Evolutionary conservation across 2,329 filamentous ascomycete genomes (phyloP), one percentile per base, ranked within the genome.

Genomic region (Biscogniauxia sp.): DNA sequence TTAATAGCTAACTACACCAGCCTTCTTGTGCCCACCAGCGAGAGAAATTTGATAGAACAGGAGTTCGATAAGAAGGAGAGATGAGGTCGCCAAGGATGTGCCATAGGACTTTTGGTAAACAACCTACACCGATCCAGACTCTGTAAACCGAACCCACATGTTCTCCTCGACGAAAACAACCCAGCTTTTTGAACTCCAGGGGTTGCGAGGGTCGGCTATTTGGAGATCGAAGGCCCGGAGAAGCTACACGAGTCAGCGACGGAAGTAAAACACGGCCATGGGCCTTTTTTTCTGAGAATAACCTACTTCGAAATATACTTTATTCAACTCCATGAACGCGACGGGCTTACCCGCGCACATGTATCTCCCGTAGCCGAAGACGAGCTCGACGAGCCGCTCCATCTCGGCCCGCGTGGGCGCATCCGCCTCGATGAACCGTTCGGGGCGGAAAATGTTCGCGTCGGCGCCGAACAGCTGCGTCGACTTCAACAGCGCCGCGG

Each of bases 391-490:
- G 1, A 55, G 20, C 3, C 51, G 55, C 60, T 63, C 51, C 61
- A 65, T 61, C 50, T 60, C 59, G 20, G 23, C 17, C 2, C 57
- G 52, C 6, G 19, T 23, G 8, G 19, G 19, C 5, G 37, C 37
- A n/a, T 26, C 57, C 13, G 45, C 20, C 20, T 64, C 64, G 1
- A 57, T 23, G 20, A 64, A 64, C 20, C 64, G 60, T 37, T 66
- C 62, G 0, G 64, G 64, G 3, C 62, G 62, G 56, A 66, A 66
- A 23, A 64, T 2, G 25, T 56, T 57, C 1, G 64, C 64, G 26
- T 66, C 64, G 0, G 45, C 49, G 41, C 62, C 64, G 45, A 64
- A 66, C 19, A 58, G 8, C 2, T 20, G 25, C 11, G 25, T 60
- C n/a, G 62, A 64, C 9, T 51, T 28, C 51, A 63, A 32, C 8